Percentiles rank a stretch among this genome's conserved stretches.
phyloP scores from a whole-genome alignment of 257 asterid genomes.

The Fraxinus anomala region DNA sequence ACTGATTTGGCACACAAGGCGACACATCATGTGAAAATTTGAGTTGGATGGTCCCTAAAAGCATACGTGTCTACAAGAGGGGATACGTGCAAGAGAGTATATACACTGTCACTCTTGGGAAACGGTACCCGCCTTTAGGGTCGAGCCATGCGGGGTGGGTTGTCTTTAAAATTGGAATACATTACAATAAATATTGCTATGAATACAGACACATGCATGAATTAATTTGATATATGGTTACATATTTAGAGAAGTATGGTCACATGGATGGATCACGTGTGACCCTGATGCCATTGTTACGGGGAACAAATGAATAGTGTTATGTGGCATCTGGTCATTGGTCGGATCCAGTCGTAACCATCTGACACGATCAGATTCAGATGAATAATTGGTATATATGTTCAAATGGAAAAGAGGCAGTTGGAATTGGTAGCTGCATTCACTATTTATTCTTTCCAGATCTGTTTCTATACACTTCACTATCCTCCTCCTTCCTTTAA shows the following conservation, averaged over 20 bases:
- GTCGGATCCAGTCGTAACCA: conserved; percentile 29
- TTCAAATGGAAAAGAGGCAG: not conserved
- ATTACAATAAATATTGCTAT: not conserved
- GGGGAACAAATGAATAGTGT: conserved; percentile 46
- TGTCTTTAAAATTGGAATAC: conserved; percentile 6
- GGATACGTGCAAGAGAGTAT: conserved; percentile 26
- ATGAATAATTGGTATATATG: conserved; percentile 26
- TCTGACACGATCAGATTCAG: conserved; percentile 29
- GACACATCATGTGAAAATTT: not conserved
- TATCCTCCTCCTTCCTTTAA: not conserved
- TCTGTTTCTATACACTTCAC: too few species aligned
- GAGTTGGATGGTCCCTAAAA: conserved; percentile 16
- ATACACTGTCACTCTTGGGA: conserved; percentile 30
- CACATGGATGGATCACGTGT: conserved; percentile 37
- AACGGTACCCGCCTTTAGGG: conserved; percentile 59
- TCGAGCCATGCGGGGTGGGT: conserved; percentile 33
- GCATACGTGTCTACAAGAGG: conserved; percentile 25
- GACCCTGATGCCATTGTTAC: conserved; percentile 48
- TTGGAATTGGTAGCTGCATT: not conserved
- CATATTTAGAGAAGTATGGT: not conserved
- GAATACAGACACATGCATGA: not conserved
- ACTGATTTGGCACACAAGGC: not conserved
- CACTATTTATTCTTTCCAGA: not conserved
- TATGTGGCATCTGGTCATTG: conserved; percentile 32
- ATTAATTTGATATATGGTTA: not conserved